Percentiles rank a stretch among this genome's conserved stretches.
These are phyloP conservation scores for Plasmodium fragile DNA, from an alignment of 169 alveolate genomes.

Conservation along the genomic window DNA sequence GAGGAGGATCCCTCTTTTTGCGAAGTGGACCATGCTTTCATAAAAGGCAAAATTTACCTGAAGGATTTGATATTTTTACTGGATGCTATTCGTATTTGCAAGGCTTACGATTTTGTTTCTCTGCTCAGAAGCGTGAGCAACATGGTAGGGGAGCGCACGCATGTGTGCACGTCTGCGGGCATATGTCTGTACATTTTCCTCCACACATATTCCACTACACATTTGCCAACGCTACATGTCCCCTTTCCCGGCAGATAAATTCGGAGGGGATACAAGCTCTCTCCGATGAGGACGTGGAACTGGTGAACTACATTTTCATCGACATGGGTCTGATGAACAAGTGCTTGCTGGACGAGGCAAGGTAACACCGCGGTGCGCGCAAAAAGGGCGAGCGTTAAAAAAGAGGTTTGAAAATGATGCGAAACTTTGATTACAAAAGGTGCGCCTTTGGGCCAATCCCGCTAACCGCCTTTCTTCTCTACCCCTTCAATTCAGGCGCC, in stretches of 20 bases:
- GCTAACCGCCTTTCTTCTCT: neutral
- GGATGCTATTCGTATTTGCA: constrained; percentile 47
- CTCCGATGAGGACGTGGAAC: constrained; percentile 68
- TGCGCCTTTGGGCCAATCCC: neutral
- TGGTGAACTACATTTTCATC: constrained; percentile 66
- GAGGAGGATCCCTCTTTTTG: constrained; percentile 10
- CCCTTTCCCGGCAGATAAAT: constrained; percentile 14
- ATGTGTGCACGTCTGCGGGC: neutral
- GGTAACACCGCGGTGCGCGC: constrained; percentile 6
- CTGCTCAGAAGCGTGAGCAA: neutral
- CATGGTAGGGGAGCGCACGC: constrained; percentile 25
- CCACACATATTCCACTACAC: neutral
- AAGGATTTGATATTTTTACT: constrained; percentile 53
- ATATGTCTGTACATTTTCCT: neutral
- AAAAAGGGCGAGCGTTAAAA: neutral
- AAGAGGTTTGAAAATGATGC: neutral
- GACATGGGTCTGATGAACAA: constrained; percentile 74
- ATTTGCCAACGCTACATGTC: neutral
- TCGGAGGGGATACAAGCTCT: constrained; percentile 26
- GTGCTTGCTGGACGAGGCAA: constrained; percentile 61
- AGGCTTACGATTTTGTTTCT: constrained; percentile 10
- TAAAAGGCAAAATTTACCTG: constrained; percentile 38
- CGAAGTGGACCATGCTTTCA: constrained; percentile 34
- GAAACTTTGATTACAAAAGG: neutral
- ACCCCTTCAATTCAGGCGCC: constrained; percentile 12